Percentiles rank a stretch among this genome's conserved stretches.
These are phyloP conservation scores for Microthlaspi erraticum DNA, from an alignment of 345 rosid species.

Conservation along the genomic window DNA sequence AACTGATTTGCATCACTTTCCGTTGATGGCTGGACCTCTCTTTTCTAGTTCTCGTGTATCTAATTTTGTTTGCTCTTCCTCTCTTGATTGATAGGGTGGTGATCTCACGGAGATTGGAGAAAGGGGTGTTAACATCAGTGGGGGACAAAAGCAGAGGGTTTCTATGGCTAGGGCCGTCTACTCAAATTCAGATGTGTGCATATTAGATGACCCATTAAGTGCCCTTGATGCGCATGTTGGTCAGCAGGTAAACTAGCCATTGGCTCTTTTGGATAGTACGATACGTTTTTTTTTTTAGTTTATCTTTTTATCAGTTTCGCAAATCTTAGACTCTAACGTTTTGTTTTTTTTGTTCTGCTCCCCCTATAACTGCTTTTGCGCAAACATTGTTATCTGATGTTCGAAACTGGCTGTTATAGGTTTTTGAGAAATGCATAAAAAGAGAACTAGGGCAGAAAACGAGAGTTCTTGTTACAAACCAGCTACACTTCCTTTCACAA, in stretches of 20 bases:
- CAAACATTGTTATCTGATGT: conserved; percentile 23
- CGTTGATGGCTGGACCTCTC: conserved; percentile 1
- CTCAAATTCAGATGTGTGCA: conserved; percentile 86
- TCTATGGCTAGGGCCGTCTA: conserved; percentile 98
- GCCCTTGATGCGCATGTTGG: conserved; percentile 99
- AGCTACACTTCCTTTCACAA: conserved; percentile 95
- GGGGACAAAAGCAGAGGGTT: conserved; percentile 99
- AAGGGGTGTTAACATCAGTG: conserved; percentile 99
- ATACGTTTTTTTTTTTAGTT: conserved; percentile 5
- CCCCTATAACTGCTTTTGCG: conserved; percentile 15
- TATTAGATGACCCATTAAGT: conserved; percentile 98
- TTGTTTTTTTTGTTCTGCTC: not conserved
- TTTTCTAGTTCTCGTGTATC: conserved; percentile 18
- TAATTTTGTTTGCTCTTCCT: conserved; percentile 35
- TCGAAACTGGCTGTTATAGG: conserved; percentile 54
- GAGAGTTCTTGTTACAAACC: conserved; percentile 98
- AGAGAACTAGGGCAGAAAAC: conserved; percentile 82
- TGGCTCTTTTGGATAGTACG: conserved; percentile 19
- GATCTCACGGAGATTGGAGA: conserved; percentile 99
- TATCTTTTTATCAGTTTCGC: not conserved
- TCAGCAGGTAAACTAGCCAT: conserved; percentile 70
- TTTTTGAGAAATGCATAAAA: conserved; percentile 91
- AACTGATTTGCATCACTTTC: not conserved
- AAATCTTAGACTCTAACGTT: conserved; percentile 2
- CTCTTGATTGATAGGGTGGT: conserved; percentile 75